Conservation (phyloP, 2,329 filamentous ascomycete genomes). For the Alternaria metachromatica region DNA sequence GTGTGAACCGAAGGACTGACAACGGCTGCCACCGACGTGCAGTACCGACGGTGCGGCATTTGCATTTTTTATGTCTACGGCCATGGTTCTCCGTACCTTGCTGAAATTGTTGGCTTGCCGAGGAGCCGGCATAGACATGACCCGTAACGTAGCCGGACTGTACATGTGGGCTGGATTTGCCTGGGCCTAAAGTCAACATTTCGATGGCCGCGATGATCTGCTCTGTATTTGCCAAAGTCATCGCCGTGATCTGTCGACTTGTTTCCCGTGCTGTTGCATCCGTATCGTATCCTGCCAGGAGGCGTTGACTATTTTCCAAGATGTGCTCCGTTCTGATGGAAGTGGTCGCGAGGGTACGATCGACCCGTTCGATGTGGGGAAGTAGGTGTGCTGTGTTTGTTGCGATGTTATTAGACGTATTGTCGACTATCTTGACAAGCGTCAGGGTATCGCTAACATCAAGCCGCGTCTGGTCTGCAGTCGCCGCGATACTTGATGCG, state of each 20-base stretch:
- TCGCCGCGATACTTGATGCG: not conserved
- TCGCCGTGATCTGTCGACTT: accelerated
- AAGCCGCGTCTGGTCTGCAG: not conserved
- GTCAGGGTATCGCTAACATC: not conserved
- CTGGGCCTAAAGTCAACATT: not conserved
- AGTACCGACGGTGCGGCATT: not conserved
- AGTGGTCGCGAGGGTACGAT: accelerated
- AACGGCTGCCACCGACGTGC: not conserved
- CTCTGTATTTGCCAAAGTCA: not conserved
- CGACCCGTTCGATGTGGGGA: not conserved
- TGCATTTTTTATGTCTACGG: not conserved
- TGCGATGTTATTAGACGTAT: accelerated
- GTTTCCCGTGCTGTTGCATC: accelerated
- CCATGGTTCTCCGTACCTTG: not conserved
- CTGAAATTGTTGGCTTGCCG: accelerated
- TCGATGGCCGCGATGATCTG: not conserved
- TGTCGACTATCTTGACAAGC: not conserved
- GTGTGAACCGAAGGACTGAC: not conserved
- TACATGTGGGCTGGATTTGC: accelerated
- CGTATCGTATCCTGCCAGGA: not conserved
- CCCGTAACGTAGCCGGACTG: accelerated
- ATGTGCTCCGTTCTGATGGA: not conserved
- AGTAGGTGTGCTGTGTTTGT: not conserved
- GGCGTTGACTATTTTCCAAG: not conserved
- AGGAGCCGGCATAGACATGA: accelerated